These are phyloP conservation scores for Ogataea pignaliae DNA, from an alignment of 805 yeast genomes.

Conservation along the genomic window DNA sequence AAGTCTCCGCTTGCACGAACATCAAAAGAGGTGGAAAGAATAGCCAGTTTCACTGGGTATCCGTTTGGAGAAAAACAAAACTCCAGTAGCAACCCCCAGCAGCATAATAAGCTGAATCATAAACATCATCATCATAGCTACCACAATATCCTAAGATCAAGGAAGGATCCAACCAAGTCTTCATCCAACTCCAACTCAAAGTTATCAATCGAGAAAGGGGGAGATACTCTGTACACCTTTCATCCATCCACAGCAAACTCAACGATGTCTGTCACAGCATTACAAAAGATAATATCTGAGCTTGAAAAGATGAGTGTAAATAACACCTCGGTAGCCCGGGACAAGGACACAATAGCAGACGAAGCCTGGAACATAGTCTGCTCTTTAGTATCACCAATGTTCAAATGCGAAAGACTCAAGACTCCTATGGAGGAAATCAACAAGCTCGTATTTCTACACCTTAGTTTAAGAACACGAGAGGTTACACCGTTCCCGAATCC, in stretches of 20 bases:
- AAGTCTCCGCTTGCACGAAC: constrained; percentile 28
- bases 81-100: constrained; percentile 1
- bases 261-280: constrained; percentile 25
- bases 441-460: constrained; percentile 37
- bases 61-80: constrained; percentile 7
- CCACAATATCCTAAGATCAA: constrained; percentile 23
- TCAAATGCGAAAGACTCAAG: constrained; percentile 42
- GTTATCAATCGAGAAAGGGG: constrained; percentile 25
- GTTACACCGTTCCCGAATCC: neutral
- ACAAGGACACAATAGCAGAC: constrained; percentile 39
- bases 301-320: constrained; percentile 27
- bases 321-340: constrained; percentile 26
- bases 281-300: constrained; percentile 27
- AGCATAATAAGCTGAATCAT: constrained; percentile 12
- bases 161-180: constrained; percentile 31
- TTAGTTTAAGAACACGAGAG: constrained; percentile 22
- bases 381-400: constrained; percentile 40
- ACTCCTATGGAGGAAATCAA: constrained; percentile 57
- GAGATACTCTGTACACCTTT: constrained; percentile 35
- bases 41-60: constrained; percentile 19
- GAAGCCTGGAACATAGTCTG: constrained; percentile 47
- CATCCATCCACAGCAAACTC: constrained; percentile 23
- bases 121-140: constrained; percentile 29
- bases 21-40: constrained; percentile 29
- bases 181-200: constrained; percentile 37